These are phyloP conservation scores for Daldinia sp. DNA, from an alignment of 2,329 filamentous ascomycete genomes.

Conservation along the genomic window DNA sequence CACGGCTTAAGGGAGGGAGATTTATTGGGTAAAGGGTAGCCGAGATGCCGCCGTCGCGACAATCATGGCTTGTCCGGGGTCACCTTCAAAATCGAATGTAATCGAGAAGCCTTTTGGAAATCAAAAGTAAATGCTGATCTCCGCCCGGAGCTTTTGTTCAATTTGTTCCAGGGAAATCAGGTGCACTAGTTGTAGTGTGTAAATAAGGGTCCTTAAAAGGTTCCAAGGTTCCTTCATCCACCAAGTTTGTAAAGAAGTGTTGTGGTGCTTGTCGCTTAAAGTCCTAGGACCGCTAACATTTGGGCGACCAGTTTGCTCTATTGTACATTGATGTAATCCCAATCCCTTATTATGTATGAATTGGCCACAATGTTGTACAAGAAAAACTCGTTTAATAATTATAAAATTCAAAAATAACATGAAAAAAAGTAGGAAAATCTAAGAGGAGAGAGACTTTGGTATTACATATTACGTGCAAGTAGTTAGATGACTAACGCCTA, in stretches of 20 bases:
- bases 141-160: conserved; percentile 31
- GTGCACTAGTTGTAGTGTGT: conserved; percentile 23
- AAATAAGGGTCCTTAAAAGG: conserved; percentile 4
- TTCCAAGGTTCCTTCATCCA: too few relatives aligned
- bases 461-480: neutral
- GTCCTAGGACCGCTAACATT: conserved; percentile 18
- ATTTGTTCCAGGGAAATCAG: conserved; percentile 20
- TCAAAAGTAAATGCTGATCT: conserved; percentile 15
- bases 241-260: conserved; percentile 2
- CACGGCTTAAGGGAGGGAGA: conserved; percentile 22
- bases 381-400: conserved; percentile 25
- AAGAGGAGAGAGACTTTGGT: neutral
- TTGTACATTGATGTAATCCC: conserved; percentile 9
- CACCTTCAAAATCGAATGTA: conserved; percentile 12
- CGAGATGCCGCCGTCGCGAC: conserved; percentile 32
- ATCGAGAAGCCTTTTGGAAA: neutral
- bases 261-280: conserved; percentile 23
- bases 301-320: conserved; percentile 19
- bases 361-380: conserved; percentile 23
- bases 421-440: neutral
- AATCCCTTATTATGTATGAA: conserved; percentile 8
- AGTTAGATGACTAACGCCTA: neutral
- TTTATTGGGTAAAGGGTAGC: conserved; percentile 17
- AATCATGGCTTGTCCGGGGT: conserved; percentile 30
- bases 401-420: too few relatives aligned